These are phyloP conservation scores for Auriscalpium orientale DNA, from an alignment of 768 basidiomycete genomes.

Conservation along the genomic window DNA sequence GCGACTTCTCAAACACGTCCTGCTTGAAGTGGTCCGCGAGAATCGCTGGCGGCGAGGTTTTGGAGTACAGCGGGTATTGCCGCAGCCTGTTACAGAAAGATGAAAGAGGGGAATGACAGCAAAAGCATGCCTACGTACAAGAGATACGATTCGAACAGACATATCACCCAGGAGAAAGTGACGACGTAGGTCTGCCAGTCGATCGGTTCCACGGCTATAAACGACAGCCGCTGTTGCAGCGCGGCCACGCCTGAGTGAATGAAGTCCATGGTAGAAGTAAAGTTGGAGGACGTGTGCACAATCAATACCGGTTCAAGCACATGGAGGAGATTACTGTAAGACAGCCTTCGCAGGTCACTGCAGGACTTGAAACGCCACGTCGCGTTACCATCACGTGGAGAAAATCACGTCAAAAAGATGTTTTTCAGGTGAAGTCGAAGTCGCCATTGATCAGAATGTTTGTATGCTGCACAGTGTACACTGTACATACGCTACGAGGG, in stretches of 20 bases:
- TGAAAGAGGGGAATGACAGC: background rate
- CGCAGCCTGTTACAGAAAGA: constrained; percentile 37
- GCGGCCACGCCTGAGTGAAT: constrained; percentile 12
- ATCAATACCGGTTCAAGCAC: too few relatives aligned
- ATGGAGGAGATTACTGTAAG: too few relatives aligned
- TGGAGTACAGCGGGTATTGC: constrained; percentile 82
- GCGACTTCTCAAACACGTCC: constrained; percentile 81
- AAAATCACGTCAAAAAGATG: too few relatives aligned
- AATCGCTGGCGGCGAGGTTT: constrained; percentile 59
- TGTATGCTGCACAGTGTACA: background rate
- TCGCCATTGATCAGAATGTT: background rate
- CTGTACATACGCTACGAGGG: too few relatives aligned
- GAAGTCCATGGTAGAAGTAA: constrained; percentile 6
- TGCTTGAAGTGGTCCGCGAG: constrained; percentile 61
- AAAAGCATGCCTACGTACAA: constrained; percentile 44
- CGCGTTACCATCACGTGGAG: background rate
- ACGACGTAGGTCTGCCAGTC: constrained; percentile 84
- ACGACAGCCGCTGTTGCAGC: constrained; percentile 58
- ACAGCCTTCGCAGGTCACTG: too few relatives aligned
- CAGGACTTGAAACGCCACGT: background rate
- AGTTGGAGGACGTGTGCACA: too few relatives aligned
- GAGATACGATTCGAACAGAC: constrained; percentile 83
- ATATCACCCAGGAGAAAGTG: constrained; percentile 64
- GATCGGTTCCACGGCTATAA: constrained; percentile 63
- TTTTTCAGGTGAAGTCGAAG: too few relatives aligned